Evolutionary conservation across 1,284 basidiomycete species (phyloP).

Genomic region (Cutaneotrichosporon sp.): DNA sequence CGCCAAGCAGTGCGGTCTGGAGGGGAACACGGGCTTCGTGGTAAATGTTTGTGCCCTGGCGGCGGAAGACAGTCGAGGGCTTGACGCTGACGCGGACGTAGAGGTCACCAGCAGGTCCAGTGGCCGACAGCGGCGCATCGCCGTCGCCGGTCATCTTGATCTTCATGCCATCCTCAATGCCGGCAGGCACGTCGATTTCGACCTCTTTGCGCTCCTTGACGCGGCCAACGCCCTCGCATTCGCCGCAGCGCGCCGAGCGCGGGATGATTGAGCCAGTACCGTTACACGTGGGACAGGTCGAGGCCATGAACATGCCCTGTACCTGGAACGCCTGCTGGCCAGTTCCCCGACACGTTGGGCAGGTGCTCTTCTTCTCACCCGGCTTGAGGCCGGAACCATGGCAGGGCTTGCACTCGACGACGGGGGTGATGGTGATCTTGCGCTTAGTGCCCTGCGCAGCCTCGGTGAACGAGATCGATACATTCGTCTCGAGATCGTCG

Average conservation of each 20-base stretch:
- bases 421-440: conserved; percentile 70
- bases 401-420: conserved; percentile 80
- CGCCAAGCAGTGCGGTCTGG: conserved; percentile 86
- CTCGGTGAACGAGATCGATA: conserved; percentile 83
- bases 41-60: conserved; percentile 89
- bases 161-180: conserved; percentile 96
- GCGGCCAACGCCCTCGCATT: conserved; percentile 82
- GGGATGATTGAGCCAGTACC: conserved; percentile 81
- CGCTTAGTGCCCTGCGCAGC: conserved; percentile 84
- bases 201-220: conserved; percentile 74
- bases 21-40: conserved; percentile 88
- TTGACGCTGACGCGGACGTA: conserved; percentile 81
- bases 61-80: conserved; percentile 75
- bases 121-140: conserved; percentile 75
- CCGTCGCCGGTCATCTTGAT: conserved; percentile 78
- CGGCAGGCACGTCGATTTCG: conserved; percentile 78
- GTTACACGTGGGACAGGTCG: conserved; percentile 76
- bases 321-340: conserved; percentile 88
- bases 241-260: conserved; percentile 68
- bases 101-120: conserved; percentile 75
- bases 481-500: conserved; percentile 72
- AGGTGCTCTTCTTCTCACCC: conserved; percentile 77
- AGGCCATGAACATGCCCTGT: conserved; percentile 97
- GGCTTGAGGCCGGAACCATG: conserved; percentile 79
- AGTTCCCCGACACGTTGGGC: conserved; percentile 74